Conservation (phyloP, 176 grass and related monocot genomes). For the sorghum (Sorghum bicolor) region DNA sequence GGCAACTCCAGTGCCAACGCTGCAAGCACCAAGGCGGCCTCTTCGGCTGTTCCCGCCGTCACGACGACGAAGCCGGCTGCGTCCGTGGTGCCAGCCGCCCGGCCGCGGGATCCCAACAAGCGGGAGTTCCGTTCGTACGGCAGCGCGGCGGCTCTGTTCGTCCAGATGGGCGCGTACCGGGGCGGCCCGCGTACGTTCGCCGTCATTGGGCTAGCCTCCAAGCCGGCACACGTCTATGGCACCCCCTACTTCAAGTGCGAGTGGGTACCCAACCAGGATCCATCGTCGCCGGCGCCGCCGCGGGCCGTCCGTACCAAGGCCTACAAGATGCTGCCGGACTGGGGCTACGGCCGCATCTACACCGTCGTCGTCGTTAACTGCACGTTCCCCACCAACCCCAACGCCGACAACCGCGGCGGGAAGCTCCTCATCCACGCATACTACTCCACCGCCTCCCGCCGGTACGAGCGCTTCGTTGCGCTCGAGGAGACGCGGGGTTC, state of each 20-base stretch:
- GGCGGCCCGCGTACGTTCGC: constrained; percentile 72
- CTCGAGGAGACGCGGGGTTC: constrained; percentile 61
- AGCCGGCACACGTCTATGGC: constrained; percentile 71
- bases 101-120: constrained; percentile 37
- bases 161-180: constrained; percentile 91
- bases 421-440: constrained; percentile 65
- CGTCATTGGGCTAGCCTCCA: constrained; percentile 72
- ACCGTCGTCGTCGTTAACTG: constrained; percentile 80
- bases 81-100: background rate
- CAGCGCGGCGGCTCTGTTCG: constrained; percentile 75
- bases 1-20: background rate
- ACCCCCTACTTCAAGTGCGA: constrained; percentile 86
- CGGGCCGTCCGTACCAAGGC: constrained; percentile 37
- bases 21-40: background rate
- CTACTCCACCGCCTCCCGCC: constrained; percentile 59
- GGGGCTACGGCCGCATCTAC: constrained; percentile 89
- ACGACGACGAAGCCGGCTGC: background rate
- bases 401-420: constrained; percentile 50
- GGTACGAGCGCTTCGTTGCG: constrained; percentile 65
- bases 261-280: constrained; percentile 48
- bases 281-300: constrained; percentile 20
- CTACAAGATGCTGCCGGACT: constrained; percentile 86
- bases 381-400: constrained; percentile 60
- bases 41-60: background rate
- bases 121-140: constrained; percentile 71